These are phyloP conservation scores for Cyclocybe aegerita DNA, from an alignment of 768 basidiomycete species.

Conservation along the genomic window DNA sequence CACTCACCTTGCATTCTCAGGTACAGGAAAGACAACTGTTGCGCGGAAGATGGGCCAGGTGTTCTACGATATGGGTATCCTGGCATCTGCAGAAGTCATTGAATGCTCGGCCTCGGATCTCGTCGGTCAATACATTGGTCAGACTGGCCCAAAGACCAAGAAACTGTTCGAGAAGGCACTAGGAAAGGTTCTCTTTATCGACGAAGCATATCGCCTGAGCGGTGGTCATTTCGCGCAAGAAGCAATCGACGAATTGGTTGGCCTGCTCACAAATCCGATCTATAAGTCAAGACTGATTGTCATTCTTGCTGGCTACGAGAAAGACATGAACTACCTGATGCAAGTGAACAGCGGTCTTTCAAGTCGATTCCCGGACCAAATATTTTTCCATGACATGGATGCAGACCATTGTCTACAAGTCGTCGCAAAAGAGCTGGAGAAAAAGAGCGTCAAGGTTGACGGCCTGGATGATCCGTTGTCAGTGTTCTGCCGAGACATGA, in stretches of 20 bases:
- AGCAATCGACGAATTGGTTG: constrained; percentile 71
- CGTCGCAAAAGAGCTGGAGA: constrained; percentile 45
- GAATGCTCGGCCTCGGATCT: constrained; percentile 74
- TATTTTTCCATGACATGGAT: constrained; percentile 52
- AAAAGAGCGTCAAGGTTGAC: constrained; percentile 31
- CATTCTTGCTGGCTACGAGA: constrained; percentile 69
- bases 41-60: constrained; percentile 64
- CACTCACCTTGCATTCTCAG: constrained; percentile 25
- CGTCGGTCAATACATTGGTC: constrained; percentile 68
- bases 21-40: constrained; percentile 64
- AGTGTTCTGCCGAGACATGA: constrained; percentile 26
- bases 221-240: constrained; percentile 68
- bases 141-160: constrained; percentile 67
- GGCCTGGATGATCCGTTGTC: constrained; percentile 17
- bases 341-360: constrained; percentile 60
- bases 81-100: constrained; percentile 43
- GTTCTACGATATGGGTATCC: constrained; percentile 62
- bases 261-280: constrained; percentile 54
- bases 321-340: constrained; percentile 64
- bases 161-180: constrained; percentile 62
- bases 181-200: constrained; percentile 68
- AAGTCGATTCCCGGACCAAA: constrained; percentile 66
- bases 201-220: constrained; percentile 66
- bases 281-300: constrained; percentile 62
- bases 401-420: constrained; percentile 49